Evolutionary conservation across 116 monocot genomes (phyloP), one percentile per base, ranked within the genome.

Genomic region (Cymodocea nodosa): DNA sequence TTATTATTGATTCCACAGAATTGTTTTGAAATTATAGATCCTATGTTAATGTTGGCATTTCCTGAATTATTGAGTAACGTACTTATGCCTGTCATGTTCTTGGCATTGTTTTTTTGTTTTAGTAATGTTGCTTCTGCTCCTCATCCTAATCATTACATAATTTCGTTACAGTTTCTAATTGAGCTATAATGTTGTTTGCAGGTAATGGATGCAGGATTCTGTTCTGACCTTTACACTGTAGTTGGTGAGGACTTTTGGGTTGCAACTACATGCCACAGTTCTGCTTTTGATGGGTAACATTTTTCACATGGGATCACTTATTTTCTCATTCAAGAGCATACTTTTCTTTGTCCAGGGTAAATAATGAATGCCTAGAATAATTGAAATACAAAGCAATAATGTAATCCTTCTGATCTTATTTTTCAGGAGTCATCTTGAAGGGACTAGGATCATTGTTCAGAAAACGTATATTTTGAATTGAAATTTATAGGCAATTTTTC

Each of bases 231-330:
- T 64, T 85, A 81, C 59, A 51, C 70, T 69, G 57, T 87, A 68
- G 77, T 97, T 75, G 95, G 85, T n/a, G 85, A 97, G 79, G 81
- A 74, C 66, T 97, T 90, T 73, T 97, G 95, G 95, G 83, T 97
- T 59, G 74, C 81, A 64, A 87, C 91, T 51, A 81, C 68, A 44
- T 90, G 91, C 54, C 64, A 76, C 40, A 85, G 95, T 61, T 68
- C 67, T 51, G 95, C 87, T 73, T 81, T 76, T 72, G 87, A 85
- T 64, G 89, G 84, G 94, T 94, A 87, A 71, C 23, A 19, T 61
- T 39, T 59, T 18, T 59, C n/a, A 52, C 15, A 23, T 15, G 22
- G 50, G 16, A 4, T 35, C 6, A 35, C 13, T 36, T 16, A 61
- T 61, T 61, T 61, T 44, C 15, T 35, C 18, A 23, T 23, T 40